Base-by-base conservation (phyloP, 1,284 basidiomycete genomes). In the Trametes versicolor region DNA sequence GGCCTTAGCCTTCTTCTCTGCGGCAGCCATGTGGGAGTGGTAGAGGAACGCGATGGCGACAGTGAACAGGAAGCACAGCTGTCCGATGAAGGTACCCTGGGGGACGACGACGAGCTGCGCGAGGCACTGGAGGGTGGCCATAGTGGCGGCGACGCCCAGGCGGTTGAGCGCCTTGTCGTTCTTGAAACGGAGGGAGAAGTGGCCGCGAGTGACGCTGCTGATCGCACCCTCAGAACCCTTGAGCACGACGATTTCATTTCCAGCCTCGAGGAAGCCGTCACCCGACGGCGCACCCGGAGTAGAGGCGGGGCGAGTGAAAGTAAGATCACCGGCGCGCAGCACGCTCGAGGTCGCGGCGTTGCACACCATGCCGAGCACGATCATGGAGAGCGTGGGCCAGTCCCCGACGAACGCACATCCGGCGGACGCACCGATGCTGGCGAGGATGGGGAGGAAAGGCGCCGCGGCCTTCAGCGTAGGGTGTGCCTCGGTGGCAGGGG, bases 371-470 rank as follows among this genome's bases (percentile, higher is more conserved):
- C 69, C 69, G n/a, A 66, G 51, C 4, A 66, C 48, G 48, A 70
- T 68, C 64, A 65, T 63, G 4, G 51, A 49, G 32, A 68, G 47
- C 19, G 36, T 50, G 32, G 36, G 39, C 64, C 64, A 70, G 29
- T 70, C 69, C 4, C 69, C 63, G 34, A 61, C 37, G 29, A 58
- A 41, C 6, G 62, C 69, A n/a, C 64, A 68, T 9, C 54, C 64
- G 13, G 64, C 65, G 1, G 66, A 64, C 1, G 66, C 64, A 3
- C 60, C 64, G 32, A 65, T 51, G 54, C 69, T 70, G 47, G 56
- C 66, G 50, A 64, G 51, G 37, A 70, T 62, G 36, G 69, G 69
- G n/a, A 70, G 23, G 48, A 65, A 63, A 0, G 64, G 68, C n/a
- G 60, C 62, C 34, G 54, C 45, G 2, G 62, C 55, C 55, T 58